These are phyloP conservation scores for Tuber borchii DNA, from an alignment of 495 filamentous ascomycete species.

Conservation along the genomic window DNA sequence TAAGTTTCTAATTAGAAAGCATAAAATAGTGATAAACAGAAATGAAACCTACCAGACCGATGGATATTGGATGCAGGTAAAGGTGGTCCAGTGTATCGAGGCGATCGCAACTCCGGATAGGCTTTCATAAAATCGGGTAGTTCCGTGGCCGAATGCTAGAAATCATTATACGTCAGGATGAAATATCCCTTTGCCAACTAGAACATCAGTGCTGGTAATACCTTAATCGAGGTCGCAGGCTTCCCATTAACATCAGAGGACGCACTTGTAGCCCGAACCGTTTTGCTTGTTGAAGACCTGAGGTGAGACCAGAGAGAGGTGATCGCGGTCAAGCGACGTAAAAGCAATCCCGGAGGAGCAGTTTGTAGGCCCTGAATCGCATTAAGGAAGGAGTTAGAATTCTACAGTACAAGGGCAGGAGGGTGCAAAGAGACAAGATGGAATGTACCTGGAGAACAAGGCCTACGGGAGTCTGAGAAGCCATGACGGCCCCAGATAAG, in stretches of 20 bases:
- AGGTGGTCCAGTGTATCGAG: slow-evolving; percentile 22
- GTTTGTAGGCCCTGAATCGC: slow-evolving; percentile 23
- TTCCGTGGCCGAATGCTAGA: slow-evolving; percentile 17
- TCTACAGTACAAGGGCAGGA: neutral
- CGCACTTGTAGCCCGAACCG: neutral
- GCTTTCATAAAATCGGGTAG: slow-evolving; percentile 29
- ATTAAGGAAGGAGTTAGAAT: neutral
- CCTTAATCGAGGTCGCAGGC: neutral
- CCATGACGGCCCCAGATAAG: slow-evolving; percentile 33
- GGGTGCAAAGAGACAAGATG: slow-evolving; percentile 4
- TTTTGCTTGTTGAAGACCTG: slow-evolving; percentile 3
- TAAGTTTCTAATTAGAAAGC: slow-evolving; percentile 8
- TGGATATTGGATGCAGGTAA: slow-evolving; percentile 20
- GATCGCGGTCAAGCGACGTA: slow-evolving; percentile 19
- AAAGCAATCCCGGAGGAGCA: slow-evolving; percentile 20
- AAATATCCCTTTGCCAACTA: neutral
- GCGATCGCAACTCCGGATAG: slow-evolving; percentile 17
- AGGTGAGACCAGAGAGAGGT: slow-evolving; percentile 24
- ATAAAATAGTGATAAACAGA: neutral
- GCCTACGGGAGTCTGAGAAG: slow-evolving; percentile 31
- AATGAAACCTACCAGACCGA: slow-evolving; percentile 19
- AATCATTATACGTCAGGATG: neutral
- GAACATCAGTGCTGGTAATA: neutral
- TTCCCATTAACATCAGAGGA: neutral
- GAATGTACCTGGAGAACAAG: slow-evolving; percentile 28